phyloP scores from a whole-genome alignment of 148 eudicot species.

The Rhododendron mucronatum region DNA sequence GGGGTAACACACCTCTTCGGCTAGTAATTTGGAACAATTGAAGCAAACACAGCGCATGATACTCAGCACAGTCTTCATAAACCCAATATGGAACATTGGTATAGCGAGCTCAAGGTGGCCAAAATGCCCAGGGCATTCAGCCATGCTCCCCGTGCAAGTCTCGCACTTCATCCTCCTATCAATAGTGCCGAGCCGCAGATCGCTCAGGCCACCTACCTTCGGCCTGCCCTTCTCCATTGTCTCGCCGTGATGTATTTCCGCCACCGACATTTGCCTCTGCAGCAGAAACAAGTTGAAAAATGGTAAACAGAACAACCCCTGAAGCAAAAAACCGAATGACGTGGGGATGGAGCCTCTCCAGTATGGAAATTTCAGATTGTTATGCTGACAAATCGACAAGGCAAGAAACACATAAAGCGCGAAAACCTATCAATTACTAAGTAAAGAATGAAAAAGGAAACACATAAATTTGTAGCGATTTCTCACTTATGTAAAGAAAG shows the following conservation, averaged over 20 bases:
- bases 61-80: conserved; percentile 79
- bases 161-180: conserved; percentile 92
- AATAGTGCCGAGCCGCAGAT: conserved; percentile 82
- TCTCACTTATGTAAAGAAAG: too few species aligned
- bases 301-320: neutral
- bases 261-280: conserved; percentile 99
- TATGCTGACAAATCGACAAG: neutral
- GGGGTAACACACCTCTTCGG: conserved; percentile 60
- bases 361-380: neutral
- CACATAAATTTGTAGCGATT: neutral
- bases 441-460: neutral
- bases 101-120: conserved; percentile 98
- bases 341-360: neutral
- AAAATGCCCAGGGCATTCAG: conserved; percentile 97
- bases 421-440: neutral
- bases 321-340: neutral
- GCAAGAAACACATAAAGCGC: neutral
- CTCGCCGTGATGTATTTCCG: conserved; percentile 83
- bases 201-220: conserved; percentile 78
- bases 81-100: conserved; percentile 94
- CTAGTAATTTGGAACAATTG: conserved; percentile 87
- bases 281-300: conserved; percentile 8
- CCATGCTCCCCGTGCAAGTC: conserved; percentile 93
- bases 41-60: conserved; percentile 92
- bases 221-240: conserved; percentile 93